A percentile compares a stretch with the other conserved stretches of the same genome.
Conservation (phyloP, 257 asterid species). For the Salvia hispanica region DNA sequence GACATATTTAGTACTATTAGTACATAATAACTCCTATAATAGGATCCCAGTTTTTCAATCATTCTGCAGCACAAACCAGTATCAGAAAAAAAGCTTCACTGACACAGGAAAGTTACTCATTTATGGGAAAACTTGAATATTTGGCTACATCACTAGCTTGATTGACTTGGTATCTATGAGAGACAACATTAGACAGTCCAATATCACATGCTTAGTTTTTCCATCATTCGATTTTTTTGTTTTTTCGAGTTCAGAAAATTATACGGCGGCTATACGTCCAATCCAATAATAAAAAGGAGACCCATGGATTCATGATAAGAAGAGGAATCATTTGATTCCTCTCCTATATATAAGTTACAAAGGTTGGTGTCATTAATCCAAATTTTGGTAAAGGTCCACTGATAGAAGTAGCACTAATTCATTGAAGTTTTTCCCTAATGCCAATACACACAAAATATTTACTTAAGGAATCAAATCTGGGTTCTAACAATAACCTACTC, state of each 20-base stretch:
- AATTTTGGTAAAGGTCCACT: slow-evolving; percentile 11
- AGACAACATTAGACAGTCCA: background rate
- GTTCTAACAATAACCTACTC: slow-evolving; percentile 11
- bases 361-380: background rate
- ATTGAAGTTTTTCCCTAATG: background rate
- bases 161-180: slow-evolving; percentile 13
- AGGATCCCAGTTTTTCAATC: slow-evolving; percentile 13
- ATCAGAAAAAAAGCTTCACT: slow-evolving; percentile 10
- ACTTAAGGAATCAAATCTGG: slow-evolving; percentile 7
- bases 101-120: slow-evolving; percentile 12
- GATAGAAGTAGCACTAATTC: background rate
- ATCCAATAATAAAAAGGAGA: too few species aligned
- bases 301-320: too few species aligned
- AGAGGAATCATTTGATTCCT: too few species aligned
- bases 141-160: slow-evolving; percentile 17
- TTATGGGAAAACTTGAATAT: slow-evolving; percentile 19
- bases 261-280: too few species aligned
- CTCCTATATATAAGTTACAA: background rate
- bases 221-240: background rate
- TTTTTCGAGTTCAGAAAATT: too few species aligned
- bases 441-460: background rate
- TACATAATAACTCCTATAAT: slow-evolving; percentile 23
- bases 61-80: slow-evolving; percentile 21
- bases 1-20: slow-evolving; percentile 19
- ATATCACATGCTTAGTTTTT: slow-evolving; percentile 6